Evolutionary conservation across 306 rosid species (phyloP), one percentile per base, ranked within the genome.

Genomic region (Cicer arietinum): DNA sequence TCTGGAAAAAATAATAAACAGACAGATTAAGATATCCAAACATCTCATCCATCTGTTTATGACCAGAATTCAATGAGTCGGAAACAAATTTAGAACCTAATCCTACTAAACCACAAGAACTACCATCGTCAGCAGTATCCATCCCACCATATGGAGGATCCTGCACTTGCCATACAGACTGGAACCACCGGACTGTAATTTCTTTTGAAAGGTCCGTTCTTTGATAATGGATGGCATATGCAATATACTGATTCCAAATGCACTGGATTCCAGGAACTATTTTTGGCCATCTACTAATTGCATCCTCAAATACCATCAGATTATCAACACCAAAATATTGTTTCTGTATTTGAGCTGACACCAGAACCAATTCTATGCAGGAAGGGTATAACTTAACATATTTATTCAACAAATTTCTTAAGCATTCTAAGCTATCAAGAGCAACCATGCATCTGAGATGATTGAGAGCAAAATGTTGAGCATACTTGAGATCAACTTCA

Each of bases 201-300:
- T 78, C 88, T 82, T 91, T 85, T 0, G 88, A 90, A 85, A 85
- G 69, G 73, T 90, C 89, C 47, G 52, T 47, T 61, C 81, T 86
- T 73, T 68, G 87, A 77, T 85, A 79, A 69, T 76, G 85, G 76
- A 94, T 78, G 18, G 87, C 88, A 77, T 77, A 82, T 77, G 88
- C 92, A 72, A 87, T 85, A 51, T 90, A 94, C 73, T 94, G 97
- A 80, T 94, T 88, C 98, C 98, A 94, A 74, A 94, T 85, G 83
- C 94, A 87, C 3, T 91, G 93, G 70, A 94, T 68, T 42, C 98
- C 98, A 43, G 97, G 97, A 73, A 81, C 84, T 76, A 85, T 84
- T 71, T 87, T 90, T 17, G 93, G 93, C 98, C 98, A 91, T 79
- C 80, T 81, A 61, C 47, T 70, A 63, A 91, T 84, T 54, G 85